Base-by-base conservation (phyloP, 257 asterid species). In the Plantago major region DNA sequence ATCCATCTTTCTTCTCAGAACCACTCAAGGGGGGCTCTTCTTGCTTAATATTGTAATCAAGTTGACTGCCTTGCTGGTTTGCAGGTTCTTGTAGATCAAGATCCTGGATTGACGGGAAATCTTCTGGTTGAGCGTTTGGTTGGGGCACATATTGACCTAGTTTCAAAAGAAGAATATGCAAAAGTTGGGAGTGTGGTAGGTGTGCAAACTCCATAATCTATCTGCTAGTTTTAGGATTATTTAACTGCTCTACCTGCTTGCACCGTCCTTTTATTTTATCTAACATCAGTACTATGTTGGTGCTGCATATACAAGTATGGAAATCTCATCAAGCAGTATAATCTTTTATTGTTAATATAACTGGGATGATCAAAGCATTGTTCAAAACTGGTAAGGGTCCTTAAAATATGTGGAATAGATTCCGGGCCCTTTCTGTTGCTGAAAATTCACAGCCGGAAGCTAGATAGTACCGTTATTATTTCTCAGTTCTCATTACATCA, bases 31-130 rank as follows among this genome's bases (percentile, higher is more conserved):
- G 40, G 19, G 11, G 11, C 57, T 43, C 49, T 28, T 57, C 17
- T 6, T 40, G 46, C 58, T 28, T 42, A 45, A 51, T 49, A 57
- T 68, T 59, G n/a, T 52, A 45, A 16, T 55, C 52, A 64, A 62
- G 10, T 49, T 54, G 62, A 17, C 15, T 33, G 18, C 65, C 60
- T 62, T 55, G 22, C 42, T 58, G 44, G 64, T 52, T 65, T 77
- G 19, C 80, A 93, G 99, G 84, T 69, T 77, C 84, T 89, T 44
- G 89, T 80, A 46, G 94, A 93, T 72, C 66, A 79, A 49, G 99
- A 93, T 78, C 99, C 99, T 65, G 99, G 99, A 30, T 78, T 93
- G 79, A 87, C 91, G 1, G 99, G 99, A 70, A 93, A 93, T 78
- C 97, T 93, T 55, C 80, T 93, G 65, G 97, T 93, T 18, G 97